phyloP scores from a whole-genome alignment of 208 protist genomes.

The Crithidia brevicula region DNA sequence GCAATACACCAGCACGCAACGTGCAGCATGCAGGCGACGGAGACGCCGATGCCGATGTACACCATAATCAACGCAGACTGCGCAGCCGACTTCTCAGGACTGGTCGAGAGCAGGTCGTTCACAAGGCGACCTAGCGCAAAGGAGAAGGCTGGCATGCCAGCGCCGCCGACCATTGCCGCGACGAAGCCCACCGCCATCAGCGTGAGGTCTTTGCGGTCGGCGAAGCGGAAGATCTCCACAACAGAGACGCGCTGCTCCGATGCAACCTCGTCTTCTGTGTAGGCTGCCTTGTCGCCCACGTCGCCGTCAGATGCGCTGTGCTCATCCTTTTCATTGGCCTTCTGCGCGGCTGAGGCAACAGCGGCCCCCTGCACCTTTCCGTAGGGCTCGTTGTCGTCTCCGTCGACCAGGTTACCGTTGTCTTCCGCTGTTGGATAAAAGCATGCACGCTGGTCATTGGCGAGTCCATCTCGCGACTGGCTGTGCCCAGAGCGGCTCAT shows the following conservation, averaged over 20 bases:
- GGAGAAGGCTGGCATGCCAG: conserved; percentile 79
- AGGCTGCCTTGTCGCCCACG: conserved; percentile 14
- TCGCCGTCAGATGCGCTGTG: conserved; percentile 6
- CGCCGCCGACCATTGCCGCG: conserved; percentile 54
- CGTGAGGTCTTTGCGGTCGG: conserved; percentile 45
- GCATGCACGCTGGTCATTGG: background rate
- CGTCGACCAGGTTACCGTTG: too few relatives aligned
- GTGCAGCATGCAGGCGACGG: conserved; percentile 37
- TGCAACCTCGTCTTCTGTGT: background rate
- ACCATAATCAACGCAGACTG: conserved; percentile 74
- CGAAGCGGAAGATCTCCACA: conserved; percentile 69
- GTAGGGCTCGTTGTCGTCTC: background rate
- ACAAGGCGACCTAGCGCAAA: conserved; percentile 77
- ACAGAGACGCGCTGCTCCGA: conserved; percentile 41
- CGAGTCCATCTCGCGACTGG: background rate
- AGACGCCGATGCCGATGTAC: conserved; percentile 58
- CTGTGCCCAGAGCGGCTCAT: background rate
- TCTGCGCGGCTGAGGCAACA: background rate
- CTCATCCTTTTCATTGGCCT: conserved; percentile 3
- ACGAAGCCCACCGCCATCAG: conserved; percentile 80
- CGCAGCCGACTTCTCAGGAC: conserved; percentile 36
- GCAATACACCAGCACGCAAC: conserved; percentile 66
- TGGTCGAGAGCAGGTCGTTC: conserved; percentile 47
- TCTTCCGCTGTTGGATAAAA: background rate
- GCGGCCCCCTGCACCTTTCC: background rate